These are phyloP conservation scores for Aquilaria sinensis DNA, from an alignment of 345 rosid genomes.

Conservation along the genomic window DNA sequence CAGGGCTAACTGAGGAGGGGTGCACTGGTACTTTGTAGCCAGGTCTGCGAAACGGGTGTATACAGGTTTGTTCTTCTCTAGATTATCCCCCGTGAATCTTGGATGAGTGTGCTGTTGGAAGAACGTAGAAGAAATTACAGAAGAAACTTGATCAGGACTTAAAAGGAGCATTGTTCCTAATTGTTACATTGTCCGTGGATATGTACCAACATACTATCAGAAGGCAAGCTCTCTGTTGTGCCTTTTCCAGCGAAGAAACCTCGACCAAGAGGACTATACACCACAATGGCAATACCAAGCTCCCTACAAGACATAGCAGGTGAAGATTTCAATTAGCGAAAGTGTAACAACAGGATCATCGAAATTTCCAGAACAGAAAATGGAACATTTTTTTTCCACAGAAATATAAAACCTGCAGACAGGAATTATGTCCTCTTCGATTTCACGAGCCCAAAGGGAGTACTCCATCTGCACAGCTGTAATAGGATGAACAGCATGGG, in stretches of 20 bases:
- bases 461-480: constrained; percentile 44
- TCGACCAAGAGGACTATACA: constrained; percentile 36
- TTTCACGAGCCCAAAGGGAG: constrained; percentile 38
- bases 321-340: not conserved
- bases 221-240: constrained; percentile 26
- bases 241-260: constrained; percentile 42
- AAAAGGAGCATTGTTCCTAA: no score
- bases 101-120: constrained; percentile 24
- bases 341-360: not conserved
- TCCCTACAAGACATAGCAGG: constrained; percentile 13
- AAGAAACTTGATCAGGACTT: not conserved
- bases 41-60: constrained; percentile 23
- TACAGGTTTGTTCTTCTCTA: constrained; percentile 42
- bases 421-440: constrained; percentile 40
- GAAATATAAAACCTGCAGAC: constrained; percentile 34
- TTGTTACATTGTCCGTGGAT: not conserved
- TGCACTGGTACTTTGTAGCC: constrained; percentile 35
- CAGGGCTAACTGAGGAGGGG: constrained; percentile 40
- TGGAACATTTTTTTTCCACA: not conserved
- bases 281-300: constrained; percentile 32
- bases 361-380: not conserved
- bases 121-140: not conserved
- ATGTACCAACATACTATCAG: constrained; percentile 21
- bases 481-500: constrained; percentile 42
- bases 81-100: constrained; percentile 31